phyloP scores from a whole-genome alignment of 2,329 filamentous ascomycete genomes.

The Simplicillium aogashimaense region DNA sequence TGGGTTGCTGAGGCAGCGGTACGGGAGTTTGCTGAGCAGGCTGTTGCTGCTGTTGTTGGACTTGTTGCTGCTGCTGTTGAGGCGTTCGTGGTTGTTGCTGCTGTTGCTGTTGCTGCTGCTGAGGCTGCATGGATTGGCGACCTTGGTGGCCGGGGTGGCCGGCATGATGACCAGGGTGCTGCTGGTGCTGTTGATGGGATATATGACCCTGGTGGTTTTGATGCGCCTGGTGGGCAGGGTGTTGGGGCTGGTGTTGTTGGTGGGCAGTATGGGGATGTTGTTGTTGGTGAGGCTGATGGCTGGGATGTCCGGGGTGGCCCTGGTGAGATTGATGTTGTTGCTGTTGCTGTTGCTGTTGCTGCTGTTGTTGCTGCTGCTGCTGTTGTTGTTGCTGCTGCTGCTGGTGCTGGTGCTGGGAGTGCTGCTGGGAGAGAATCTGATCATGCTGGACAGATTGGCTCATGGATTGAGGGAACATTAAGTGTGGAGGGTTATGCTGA shows the following conservation, averaged over 20 bases:
- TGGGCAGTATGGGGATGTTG: conserved; percentile 18
- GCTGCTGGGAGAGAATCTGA: conserved; percentile 31
- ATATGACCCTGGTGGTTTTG: conserved; percentile 13
- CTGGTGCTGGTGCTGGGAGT: conserved; percentile 21
- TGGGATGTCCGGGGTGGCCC: conserved; percentile 13
- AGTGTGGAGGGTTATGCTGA: conserved; percentile 23
- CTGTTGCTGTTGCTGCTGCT: conserved; percentile 14
- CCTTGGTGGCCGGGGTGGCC: conserved; percentile 4
- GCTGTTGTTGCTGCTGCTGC: conserved; percentile 18
- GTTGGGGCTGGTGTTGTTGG: conserved; percentile 13
- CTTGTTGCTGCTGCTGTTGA: conserved; percentile 18
- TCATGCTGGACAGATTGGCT: conserved; percentile 32
- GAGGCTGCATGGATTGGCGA: conserved; percentile 14
- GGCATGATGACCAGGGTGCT: conserved; percentile 14
- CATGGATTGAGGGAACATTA: conserved; percentile 26
- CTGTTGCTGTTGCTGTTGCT: conserved; percentile 9
- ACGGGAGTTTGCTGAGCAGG: conserved; percentile 13
- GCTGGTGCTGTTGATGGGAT: conserved; percentile 12
- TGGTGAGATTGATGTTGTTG: conserved; percentile 18
- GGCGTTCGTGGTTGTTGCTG: conserved; percentile 13
- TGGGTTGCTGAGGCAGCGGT: conserved; percentile 14
- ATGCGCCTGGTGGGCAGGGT: conserved; percentile 10
- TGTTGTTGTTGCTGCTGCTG: conserved; percentile 14
- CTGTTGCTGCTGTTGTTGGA: conserved; percentile 15
- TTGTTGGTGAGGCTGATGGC: conserved; percentile 12